Conservation (phyloP, 495 filamentous ascomycete genomes). For the Neurospora africana region DNA sequence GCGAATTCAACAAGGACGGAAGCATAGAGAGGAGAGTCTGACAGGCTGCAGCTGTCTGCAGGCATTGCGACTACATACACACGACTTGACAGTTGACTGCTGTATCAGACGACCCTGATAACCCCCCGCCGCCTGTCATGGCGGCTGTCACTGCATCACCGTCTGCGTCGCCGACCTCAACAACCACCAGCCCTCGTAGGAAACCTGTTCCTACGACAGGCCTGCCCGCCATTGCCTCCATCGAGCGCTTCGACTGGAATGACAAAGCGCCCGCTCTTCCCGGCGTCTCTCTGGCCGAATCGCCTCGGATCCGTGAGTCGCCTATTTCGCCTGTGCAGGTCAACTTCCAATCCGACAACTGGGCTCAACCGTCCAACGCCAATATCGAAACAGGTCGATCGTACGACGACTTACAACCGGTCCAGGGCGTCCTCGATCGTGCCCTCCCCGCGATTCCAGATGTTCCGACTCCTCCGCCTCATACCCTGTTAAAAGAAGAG, state of each 20-base stretch:
- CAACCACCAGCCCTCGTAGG: slow-evolving; percentile 29
- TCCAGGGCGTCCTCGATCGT: slow-evolving; percentile 13
- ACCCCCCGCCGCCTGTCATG: slow-evolving; percentile 24
- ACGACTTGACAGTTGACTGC: background rate
- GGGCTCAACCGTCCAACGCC: slow-evolving; percentile 30
- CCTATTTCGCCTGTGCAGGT: slow-evolving; percentile 33
- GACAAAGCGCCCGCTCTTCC: slow-evolving; percentile 25
- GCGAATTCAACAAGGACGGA: background rate
- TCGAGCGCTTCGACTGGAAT: slow-evolving; percentile 26
- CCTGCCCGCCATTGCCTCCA: slow-evolving; percentile 8
- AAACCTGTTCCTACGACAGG: slow-evolving; percentile 29
- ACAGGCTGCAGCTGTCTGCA: background rate
- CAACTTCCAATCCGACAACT: slow-evolving; percentile 33
- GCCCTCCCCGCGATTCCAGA: slow-evolving; percentile 26
- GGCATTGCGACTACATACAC: background rate
- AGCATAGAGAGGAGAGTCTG: background rate
- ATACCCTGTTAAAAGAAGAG: slow-evolving; percentile 22
- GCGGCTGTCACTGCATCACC: slow-evolving; percentile 32
- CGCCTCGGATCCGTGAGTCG: slow-evolving; percentile 26
- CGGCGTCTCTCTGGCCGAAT: slow-evolving; percentile 15
- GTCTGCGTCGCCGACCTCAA: slow-evolving; percentile 21
- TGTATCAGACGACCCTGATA: background rate
- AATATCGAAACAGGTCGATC: slow-evolving; percentile 27
- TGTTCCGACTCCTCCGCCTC: slow-evolving; percentile 27
- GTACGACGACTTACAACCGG: slow-evolving; percentile 2